Conservation (phyloP, 768 basidiomycete species). For the Suillus lakei region DNA sequence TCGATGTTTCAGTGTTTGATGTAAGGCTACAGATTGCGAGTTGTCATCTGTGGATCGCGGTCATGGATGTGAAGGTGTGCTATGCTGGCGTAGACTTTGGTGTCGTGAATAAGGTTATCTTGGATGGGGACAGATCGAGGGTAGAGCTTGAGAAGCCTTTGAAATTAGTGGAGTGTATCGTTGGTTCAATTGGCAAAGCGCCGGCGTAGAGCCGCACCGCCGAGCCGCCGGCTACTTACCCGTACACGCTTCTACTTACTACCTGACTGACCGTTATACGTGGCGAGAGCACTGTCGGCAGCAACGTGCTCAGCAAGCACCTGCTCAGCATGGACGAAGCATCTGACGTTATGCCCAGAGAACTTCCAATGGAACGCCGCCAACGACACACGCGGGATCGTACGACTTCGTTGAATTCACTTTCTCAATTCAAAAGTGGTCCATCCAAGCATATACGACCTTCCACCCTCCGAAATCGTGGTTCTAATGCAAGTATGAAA, state of each 20-base stretch:
- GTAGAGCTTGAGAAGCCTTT: background rate
- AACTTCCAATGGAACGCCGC: conserved; percentile 1
- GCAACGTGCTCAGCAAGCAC: background rate
- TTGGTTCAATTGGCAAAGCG: background rate
- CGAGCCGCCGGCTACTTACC: background rate
- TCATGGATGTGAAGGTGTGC: background rate
- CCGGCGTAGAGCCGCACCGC: background rate
- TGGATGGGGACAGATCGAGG: background rate
- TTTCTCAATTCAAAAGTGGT: conserved; percentile 11
- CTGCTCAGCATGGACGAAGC: conserved; percentile 8
- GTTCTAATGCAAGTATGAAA: conserved; percentile 18
- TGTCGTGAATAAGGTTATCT: background rate
- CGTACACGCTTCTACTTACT: background rate
- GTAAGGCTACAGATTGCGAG: background rate
- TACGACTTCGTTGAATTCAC: conserved; percentile 21
- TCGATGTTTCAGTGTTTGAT: background rate
- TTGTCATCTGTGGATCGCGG: background rate
- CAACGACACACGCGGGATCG: conserved; percentile 14
- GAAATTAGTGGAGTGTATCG: too few relatives aligned
- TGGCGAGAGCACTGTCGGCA: background rate
- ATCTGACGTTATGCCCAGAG: background rate
- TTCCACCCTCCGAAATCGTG: conserved; percentile 22
- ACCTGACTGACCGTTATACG: background rate
- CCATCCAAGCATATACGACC: conserved; percentile 7
- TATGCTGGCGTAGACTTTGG: background rate